Conservation (phyloP, 2,329 filamentous ascomycete species). For the Parascedosporium putredinis region DNA sequence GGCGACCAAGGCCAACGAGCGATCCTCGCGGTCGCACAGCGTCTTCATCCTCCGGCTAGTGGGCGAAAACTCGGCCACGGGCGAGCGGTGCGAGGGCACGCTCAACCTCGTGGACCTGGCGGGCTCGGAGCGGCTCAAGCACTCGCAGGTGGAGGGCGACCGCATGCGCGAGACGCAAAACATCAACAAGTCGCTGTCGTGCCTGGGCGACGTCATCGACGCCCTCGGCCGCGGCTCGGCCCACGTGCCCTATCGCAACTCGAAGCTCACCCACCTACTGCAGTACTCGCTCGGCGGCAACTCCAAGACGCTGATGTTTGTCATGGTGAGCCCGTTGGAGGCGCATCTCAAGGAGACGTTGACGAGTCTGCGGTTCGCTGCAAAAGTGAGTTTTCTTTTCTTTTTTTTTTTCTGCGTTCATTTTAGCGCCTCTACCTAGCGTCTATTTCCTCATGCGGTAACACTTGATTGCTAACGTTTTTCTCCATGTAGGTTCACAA, state of each 20-base stretch:
- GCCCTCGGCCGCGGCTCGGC: conserved; percentile 75
- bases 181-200: conserved; percentile 92
- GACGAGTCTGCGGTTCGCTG: conserved; percentile 91
- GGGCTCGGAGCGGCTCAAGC: conserved; percentile 81
- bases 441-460: conserved; percentile 7
- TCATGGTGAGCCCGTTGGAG: conserved; percentile 91
- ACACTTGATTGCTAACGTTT: conserved; percentile 1
- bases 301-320: conserved; percentile 97
- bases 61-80: conserved; percentile 62
- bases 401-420: conserved; percentile 9
- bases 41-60: conserved; percentile 84
- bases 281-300: conserved; percentile 93
- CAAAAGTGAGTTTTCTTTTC: conserved; percentile 50
- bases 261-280: conserved; percentile 89
- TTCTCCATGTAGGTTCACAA: conserved; percentile 55
- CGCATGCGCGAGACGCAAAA: conserved; percentile 89
- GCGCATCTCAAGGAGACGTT: conserved; percentile 86
- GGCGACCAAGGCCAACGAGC: conserved; percentile 94
- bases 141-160: conserved; percentile 77
- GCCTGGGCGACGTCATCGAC: conserved; percentile 87
- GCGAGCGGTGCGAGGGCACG: conserved; percentile 80
- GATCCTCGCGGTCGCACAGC: conserved; percentile 87
- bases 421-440: background rate
- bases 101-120: conserved; percentile 94
- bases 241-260: conserved; percentile 91